Evolutionary conservation across 1,284 basidiomycete genomes (phyloP).

Genomic region (Takashimella koratensis): DNA sequence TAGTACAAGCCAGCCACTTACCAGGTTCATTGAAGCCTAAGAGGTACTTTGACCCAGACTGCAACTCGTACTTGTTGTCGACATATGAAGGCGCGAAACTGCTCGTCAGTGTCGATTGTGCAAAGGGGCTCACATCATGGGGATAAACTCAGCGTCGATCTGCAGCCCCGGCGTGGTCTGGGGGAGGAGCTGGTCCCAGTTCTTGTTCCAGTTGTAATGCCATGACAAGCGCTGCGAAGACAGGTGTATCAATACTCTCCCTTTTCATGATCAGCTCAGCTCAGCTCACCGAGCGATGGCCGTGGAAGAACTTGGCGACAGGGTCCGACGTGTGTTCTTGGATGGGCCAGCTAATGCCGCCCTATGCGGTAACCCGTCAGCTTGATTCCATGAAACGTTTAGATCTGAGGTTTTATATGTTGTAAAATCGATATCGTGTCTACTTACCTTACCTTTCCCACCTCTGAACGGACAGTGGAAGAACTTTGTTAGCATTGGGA

Average conservation of each 20-base stretch:
- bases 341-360: constrained; percentile 41
- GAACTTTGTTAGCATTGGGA: neutral
- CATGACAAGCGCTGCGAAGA: constrained; percentile 31
- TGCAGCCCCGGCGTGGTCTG: constrained; percentile 25
- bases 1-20: constrained; percentile 6
- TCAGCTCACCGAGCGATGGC: constrained; percentile 30
- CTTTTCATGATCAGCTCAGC: neutral
- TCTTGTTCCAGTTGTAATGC: constrained; percentile 49
- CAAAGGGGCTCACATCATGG: constrained; percentile 38
- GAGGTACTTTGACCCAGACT: constrained; percentile 27
- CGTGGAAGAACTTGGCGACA: constrained; percentile 39
- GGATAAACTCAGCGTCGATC: constrained; percentile 42
- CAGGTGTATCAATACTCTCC: too few species aligned
- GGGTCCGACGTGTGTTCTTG: constrained; percentile 42
- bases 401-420: too few species aligned
- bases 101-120: neutral
- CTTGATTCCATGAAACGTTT: neutral
- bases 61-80: constrained; percentile 28
- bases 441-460: neutral
- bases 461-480: neutral
- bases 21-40: constrained; percentile 47
- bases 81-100: constrained; percentile 41
- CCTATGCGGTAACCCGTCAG: constrained; percentile 16
- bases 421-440: too few species aligned
- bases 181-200: constrained; percentile 33